These are phyloP conservation scores for Carallia brachiata DNA, from an alignment of 345 rosid genomes.

Conservation along the genomic window DNA sequence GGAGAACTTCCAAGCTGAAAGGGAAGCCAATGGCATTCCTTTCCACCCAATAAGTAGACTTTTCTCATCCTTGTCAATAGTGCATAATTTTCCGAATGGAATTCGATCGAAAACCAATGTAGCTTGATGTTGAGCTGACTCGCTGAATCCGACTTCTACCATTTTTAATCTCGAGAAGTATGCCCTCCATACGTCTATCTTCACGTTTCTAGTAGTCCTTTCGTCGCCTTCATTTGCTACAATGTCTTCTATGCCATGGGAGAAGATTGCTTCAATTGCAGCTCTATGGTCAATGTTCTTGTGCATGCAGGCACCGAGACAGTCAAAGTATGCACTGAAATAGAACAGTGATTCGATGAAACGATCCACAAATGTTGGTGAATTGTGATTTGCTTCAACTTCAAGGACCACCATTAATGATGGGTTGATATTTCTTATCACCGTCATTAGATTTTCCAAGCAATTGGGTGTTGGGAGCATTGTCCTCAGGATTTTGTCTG, in stretches of 20 bases:
- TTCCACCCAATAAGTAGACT: neutral
- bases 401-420: conserved; percentile 42
- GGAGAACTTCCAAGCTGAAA: neutral
- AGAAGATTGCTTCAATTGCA: conserved; percentile 19
- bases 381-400: conserved; percentile 53
- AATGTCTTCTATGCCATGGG: conserved; percentile 28
- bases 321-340: conserved; percentile 45
- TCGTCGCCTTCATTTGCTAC: conserved; percentile 37
- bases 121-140: too few species aligned
- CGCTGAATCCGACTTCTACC: too few species aligned
- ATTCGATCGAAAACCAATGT: too few species aligned
- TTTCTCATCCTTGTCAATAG: too few species aligned
- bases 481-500: conserved; percentile 29
- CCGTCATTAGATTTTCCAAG: conserved; percentile 41
- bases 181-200: neutral
- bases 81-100: too few species aligned
- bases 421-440: conserved; percentile 43
- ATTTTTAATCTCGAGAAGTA: neutral
- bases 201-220: conserved; percentile 24
- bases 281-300: conserved; percentile 13
- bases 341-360: conserved; percentile 55
- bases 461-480: conserved; percentile 31
- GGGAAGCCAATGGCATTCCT: neutral
- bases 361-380: conserved; percentile 41
- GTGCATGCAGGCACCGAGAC: conserved; percentile 34